phyloP scores from a whole-genome alignment of 176 grass and related monocot species.

The Hordeum marinum region DNA sequence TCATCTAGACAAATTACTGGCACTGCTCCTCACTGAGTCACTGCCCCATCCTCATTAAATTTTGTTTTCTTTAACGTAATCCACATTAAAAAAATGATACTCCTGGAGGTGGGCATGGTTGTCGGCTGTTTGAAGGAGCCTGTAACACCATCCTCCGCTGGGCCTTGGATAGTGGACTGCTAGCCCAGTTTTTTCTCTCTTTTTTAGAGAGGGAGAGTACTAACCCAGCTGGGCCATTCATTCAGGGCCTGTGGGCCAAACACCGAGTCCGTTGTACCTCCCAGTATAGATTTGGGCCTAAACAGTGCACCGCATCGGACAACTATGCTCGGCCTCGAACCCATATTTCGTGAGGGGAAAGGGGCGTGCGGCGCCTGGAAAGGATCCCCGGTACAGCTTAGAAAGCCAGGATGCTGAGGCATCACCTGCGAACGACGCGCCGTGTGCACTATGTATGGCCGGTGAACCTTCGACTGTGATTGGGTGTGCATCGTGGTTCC shows the following conservation, averaged over 20 bases:
- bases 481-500: background rate
- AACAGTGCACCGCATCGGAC: background rate
- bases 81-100: too few species aligned
- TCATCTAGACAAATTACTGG: too few species aligned
- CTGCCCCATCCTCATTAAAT: too few species aligned
- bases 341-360: background rate
- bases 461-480: rapidly evolving
- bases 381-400: background rate
- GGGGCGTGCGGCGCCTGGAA: background rate
- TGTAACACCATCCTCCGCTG: too few species aligned
- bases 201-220: background rate
- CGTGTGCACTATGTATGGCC: background rate
- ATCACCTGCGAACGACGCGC: background rate
- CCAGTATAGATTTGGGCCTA: background rate
- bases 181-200: too few species aligned
- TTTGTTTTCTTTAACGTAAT: too few species aligned
- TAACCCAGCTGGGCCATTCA: background rate
- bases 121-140: too few species aligned
- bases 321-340: background rate
- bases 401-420: too few species aligned
- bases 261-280: background rate
- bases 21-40: too few species aligned
- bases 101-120: too few species aligned
- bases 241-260: background rate
- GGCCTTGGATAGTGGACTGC: background rate